Base-by-base conservation (phyloP, 306 rosid species). In the Pueraria montana region DNA sequence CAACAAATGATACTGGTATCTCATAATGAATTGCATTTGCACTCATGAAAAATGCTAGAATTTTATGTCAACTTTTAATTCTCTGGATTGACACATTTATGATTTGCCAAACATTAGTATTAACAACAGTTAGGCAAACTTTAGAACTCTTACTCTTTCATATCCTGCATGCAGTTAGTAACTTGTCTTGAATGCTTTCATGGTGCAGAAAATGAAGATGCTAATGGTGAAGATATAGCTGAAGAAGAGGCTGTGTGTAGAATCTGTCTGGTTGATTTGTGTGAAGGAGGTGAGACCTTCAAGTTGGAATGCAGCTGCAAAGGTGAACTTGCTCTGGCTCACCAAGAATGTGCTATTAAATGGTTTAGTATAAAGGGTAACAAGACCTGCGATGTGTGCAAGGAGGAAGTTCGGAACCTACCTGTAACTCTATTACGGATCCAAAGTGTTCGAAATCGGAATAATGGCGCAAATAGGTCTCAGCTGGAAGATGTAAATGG, bases 251-350 rank as follows among this genome's bases (percentile, higher is more conserved):
- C 99, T 45, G 97, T 96, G 32, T 96, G 99, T 87, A 89, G 99
- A 85, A 96, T 96, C 50, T 96, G 99, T 89, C 67, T 94, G 63
- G 84, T 90, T 77, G 98, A 96, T 71, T 83, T 96, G 58, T 94
- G 98, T 76, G 99, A 96, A 90, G 99, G 98, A 79, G 97, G 99
- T 38, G 99, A 96, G 88, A 96, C 97, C 58, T 91, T 96, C 80
- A 94, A 96, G 91, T 86, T 92, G 94, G 99, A 96, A 84, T 96
- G 99, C 85, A 91, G 99, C 92, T 96, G 99, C 90, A 94, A 91
- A 91, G 99, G 99, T 26, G 99, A 90, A 84, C 98, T 96, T 86
- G 99, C 99, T 85, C 89, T 96, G 77, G 97, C 99, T 63, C 99
- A 96, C 88, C 88, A 94, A 86, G 99, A 96, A 80, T 96, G 99